Evolutionary conservation across 768 basidiomycete genomes (phyloP).

Genomic region (Lactarius pseudohatsudake): DNA sequence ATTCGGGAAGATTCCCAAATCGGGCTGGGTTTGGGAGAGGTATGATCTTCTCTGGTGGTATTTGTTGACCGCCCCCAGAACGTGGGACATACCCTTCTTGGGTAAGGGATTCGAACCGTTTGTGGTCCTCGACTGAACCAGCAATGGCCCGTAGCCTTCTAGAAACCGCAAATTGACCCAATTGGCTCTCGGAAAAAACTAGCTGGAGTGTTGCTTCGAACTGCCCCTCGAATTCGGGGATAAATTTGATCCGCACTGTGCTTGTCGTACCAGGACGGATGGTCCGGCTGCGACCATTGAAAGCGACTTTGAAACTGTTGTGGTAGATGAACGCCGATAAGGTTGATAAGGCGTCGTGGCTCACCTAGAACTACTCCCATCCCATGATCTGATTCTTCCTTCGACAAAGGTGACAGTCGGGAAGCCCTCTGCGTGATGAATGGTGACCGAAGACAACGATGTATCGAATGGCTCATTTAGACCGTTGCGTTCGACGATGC

Average conservation of each 20-base stretch:
- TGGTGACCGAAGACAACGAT: slow-evolving; percentile 20
- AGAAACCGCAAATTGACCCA: slow-evolving; percentile 6
- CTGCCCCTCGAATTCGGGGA: slow-evolving; percentile 16
- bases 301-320: slow-evolving; percentile 9
- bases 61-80: neutral
- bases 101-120: neutral
- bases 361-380: slow-evolving; percentile 15
- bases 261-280: slow-evolving; percentile 17
- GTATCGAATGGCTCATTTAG: slow-evolving; percentile 30
- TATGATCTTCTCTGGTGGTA: slow-evolving; percentile 8
- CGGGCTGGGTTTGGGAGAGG: neutral
- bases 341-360: neutral
- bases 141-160: slow-evolving; percentile 12
- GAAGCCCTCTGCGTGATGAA: slow-evolving; percentile 17
- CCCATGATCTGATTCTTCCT: slow-evolving; percentile 4
- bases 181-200: slow-evolving; percentile 11
- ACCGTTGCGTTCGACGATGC: slow-evolving; percentile 42
- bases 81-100: neutral
- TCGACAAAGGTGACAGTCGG: slow-evolving; percentile 23
- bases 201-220: slow-evolving; percentile 19
- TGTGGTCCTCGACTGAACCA: slow-evolving; percentile 17
- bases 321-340: neutral
- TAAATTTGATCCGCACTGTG: slow-evolving; percentile 6
- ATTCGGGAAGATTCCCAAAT: slow-evolving; percentile 8
- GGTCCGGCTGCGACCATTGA: slow-evolving; percentile 4